Conservation (phyloP, 352 stramenopile genomes). For the Phytopythium montanum region DNA sequence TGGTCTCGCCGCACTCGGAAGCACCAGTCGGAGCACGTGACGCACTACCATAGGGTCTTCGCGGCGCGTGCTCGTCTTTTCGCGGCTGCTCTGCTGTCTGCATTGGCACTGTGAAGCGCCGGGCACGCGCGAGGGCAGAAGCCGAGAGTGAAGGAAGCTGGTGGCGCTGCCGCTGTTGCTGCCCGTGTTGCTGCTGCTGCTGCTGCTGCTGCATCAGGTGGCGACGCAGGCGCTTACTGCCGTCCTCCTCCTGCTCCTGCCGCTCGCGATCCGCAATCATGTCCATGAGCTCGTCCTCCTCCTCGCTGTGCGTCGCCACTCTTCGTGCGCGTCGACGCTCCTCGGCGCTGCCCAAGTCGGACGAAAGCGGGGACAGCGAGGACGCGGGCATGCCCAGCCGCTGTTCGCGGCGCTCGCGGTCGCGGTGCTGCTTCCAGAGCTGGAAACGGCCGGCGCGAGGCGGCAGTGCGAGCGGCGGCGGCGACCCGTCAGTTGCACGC, state of each 20-base stretch:
- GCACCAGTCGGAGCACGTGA: not conserved
- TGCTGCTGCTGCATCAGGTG: not conserved
- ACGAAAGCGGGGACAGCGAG: not conserved
- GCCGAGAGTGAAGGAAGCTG: conserved; percentile 10
- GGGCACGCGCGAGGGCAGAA: not conserved
- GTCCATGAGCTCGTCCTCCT: conserved; percentile 41
- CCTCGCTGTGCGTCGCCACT: conserved; percentile 9
- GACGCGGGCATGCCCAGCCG: conserved; percentile 1
- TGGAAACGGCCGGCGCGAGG: conserved; percentile 9
- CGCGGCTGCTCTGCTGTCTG: conserved; percentile 5
- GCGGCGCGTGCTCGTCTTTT: not conserved
- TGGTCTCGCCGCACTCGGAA: not conserved
- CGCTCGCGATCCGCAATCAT: conserved; percentile 34
- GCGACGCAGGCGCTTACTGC: conserved; percentile 1
- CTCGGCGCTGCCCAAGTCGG: conserved; percentile 4
- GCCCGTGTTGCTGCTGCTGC: conserved; percentile 2
- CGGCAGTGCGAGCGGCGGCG: not conserved
- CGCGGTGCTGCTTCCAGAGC: conserved; percentile 17
- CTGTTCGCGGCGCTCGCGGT: conserved; percentile 11
- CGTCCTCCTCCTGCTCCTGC: conserved; percentile 10
- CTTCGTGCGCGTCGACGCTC: not conserved
- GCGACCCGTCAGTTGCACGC: conserved; percentile 1
- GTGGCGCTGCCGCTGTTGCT: conserved; percentile 4
- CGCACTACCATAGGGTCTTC: conserved; percentile 16
- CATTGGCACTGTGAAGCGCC: conserved; percentile 8